phyloP scores from a whole-genome alignment of 257 asterid genomes.

The Plantago elongata region DNA sequence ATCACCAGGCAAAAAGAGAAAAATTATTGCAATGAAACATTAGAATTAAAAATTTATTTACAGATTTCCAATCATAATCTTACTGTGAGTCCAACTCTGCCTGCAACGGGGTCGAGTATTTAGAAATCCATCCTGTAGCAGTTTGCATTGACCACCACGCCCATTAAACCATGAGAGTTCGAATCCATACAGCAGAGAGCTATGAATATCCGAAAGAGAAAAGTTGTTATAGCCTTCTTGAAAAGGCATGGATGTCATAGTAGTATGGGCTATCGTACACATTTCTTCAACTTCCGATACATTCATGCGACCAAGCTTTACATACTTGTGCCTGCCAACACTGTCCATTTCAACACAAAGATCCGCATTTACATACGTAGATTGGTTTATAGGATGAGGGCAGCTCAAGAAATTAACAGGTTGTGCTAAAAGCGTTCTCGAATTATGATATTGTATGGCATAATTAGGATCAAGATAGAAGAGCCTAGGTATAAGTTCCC shows the following conservation, averaged over 20 bases:
- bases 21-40: no score
- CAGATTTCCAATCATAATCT: no score
- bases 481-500: no score
- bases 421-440: not conserved
- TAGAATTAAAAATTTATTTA: no score
- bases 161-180: slow-evolving; percentile 20
- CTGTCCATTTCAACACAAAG: not conserved
- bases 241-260: slow-evolving; percentile 14
- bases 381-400: slow-evolving; percentile 13
- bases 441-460: no score
- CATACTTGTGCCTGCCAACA: slow-evolving; percentile 11
- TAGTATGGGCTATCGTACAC: slow-evolving; percentile 15
- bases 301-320: slow-evolving; percentile 17
- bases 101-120: no score
- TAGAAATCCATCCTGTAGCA: not conserved
- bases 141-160: not conserved
- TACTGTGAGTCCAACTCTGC: no score
- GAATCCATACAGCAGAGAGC: slow-evolving; percentile 25
- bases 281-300: not conserved
- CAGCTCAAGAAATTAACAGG: slow-evolving; percentile 22
- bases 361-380: not conserved
- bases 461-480: no score
- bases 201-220: slow-evolving; percentile 23
- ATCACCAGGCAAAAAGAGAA: no score
- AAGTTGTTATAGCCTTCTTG: not conserved